Conservation (phyloP, 257 asterid genomes). For the Plantago ovata region DNA sequence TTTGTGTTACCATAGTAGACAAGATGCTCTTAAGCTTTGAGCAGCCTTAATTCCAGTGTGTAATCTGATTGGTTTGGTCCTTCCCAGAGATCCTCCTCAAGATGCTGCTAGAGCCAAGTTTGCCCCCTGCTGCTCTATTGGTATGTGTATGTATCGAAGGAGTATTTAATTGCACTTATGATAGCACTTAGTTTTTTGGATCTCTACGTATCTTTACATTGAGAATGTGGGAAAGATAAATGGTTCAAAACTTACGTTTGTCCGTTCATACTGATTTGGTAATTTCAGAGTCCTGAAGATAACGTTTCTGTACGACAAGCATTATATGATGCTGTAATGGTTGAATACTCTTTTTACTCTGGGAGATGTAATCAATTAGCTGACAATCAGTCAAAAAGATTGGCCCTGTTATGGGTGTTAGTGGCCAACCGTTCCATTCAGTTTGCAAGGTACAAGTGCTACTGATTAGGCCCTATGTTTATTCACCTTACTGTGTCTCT, state of each 20-base stretch:
- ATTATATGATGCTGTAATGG: constrained; percentile 58
- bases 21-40: too few relatives aligned
- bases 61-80: constrained; percentile 30
- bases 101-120: constrained; percentile 56
- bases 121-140: constrained; percentile 52
- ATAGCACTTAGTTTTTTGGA: not conserved
- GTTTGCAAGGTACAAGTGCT: constrained; percentile 51
- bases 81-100: constrained; percentile 66
- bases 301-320: constrained; percentile 40
- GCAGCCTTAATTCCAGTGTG: constrained; percentile 12
- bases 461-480: constrained; percentile 19
- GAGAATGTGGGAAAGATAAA: too few relatives aligned
- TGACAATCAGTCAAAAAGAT: constrained; percentile 34
- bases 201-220: too few relatives aligned
- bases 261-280: constrained; percentile 4
- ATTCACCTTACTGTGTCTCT: constrained; percentile 1
- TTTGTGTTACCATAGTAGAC: too few relatives aligned
- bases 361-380: constrained; percentile 45
- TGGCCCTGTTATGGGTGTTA: constrained; percentile 64
- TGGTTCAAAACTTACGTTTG: too few relatives aligned
- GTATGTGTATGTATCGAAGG: constrained; percentile 29
- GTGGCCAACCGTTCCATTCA: constrained; percentile 58
- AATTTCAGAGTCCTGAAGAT: constrained; percentile 52
- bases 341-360: constrained; percentile 48
- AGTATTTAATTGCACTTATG: not conserved